Percentiles rank a stretch among this genome's conserved stretches.
These are phyloP conservation scores for Naegleria lovaniensis DNA, from an alignment of 208 protist genomes.

Conservation along the genomic window DNA sequence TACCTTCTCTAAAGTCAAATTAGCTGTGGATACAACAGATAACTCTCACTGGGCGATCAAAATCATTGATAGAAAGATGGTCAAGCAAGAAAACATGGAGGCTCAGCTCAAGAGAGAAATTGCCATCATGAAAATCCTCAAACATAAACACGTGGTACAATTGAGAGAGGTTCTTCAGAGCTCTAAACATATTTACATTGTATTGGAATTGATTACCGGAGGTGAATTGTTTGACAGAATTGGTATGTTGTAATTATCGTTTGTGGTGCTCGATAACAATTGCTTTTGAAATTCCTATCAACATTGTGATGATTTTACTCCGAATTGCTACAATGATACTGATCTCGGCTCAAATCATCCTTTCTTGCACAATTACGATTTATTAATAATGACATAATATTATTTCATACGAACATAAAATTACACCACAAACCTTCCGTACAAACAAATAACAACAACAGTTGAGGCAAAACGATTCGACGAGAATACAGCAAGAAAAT, in stretches of 20 bases:
- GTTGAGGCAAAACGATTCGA: constrained; percentile 63
- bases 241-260: neutral
- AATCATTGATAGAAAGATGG: constrained; percentile 78
- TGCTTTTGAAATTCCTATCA: too few relatives aligned
- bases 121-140: constrained; percentile 59
- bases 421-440: neutral
- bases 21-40: constrained; percentile 38
- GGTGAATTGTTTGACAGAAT: constrained; percentile 89
- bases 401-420: neutral
- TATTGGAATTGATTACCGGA: constrained; percentile 48
- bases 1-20: constrained; percentile 53
- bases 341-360: too few relatives aligned
- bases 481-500: constrained; percentile 70
- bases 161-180: constrained; percentile 56
- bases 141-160: constrained; percentile 54
- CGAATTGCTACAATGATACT: neutral
- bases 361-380: too few relatives aligned
- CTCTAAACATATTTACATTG: constrained; percentile 47
- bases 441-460: neutral
- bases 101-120: constrained; percentile 64
- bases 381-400: neutral
- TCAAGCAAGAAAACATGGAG: constrained; percentile 56
- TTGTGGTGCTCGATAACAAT: too few relatives aligned
- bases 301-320: neutral
- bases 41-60: constrained; percentile 54